Conservation (phyloP, 208 protist species). For the Leishmania gerbilli region DNA sequence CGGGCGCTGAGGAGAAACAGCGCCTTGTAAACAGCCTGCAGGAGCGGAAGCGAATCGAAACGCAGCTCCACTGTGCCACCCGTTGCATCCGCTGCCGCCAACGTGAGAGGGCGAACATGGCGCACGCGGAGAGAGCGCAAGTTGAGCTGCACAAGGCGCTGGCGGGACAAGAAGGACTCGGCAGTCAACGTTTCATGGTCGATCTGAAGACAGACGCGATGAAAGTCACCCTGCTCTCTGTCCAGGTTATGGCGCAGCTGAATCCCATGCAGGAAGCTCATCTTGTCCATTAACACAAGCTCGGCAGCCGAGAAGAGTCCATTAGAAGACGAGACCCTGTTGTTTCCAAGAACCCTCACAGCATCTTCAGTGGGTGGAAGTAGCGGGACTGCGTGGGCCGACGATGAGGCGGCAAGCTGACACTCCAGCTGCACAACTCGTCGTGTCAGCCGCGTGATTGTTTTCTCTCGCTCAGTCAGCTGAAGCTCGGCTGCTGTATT, state of each 20-base stretch:
- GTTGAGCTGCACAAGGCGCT: constrained; percentile 22
- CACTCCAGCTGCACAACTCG: constrained; percentile 27
- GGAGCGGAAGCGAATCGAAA: constrained; percentile 18
- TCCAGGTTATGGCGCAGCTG: constrained; percentile 27
- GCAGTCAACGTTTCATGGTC: constrained; percentile 28
- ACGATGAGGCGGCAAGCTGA: constrained; percentile 5
- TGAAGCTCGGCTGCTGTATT: constrained; percentile 10
- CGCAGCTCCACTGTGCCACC: constrained; percentile 21
- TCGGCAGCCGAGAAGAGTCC: constrained; percentile 31
- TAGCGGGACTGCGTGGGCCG: constrained; percentile 11
- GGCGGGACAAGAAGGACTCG: constrained; percentile 21
- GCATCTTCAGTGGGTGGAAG: constrained; percentile 10
- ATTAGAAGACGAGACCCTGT: neutral
- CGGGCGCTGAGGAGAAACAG: constrained; percentile 25
- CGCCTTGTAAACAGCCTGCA: constrained; percentile 35
- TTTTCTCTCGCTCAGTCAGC: constrained; percentile 17
- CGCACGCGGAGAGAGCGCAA: constrained; percentile 25
- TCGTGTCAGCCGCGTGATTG: constrained; percentile 29
- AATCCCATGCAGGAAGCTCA: constrained; percentile 21
- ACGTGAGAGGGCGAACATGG: constrained; percentile 17
- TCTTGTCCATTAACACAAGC: constrained; percentile 18
- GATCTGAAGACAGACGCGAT: constrained; percentile 29
- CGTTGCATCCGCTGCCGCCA: constrained; percentile 18
- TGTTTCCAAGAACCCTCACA: neutral
- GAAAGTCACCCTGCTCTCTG: neutral